Base-by-base conservation (phyloP, 306 rosid species). In the Trifolium dubium region DNA sequence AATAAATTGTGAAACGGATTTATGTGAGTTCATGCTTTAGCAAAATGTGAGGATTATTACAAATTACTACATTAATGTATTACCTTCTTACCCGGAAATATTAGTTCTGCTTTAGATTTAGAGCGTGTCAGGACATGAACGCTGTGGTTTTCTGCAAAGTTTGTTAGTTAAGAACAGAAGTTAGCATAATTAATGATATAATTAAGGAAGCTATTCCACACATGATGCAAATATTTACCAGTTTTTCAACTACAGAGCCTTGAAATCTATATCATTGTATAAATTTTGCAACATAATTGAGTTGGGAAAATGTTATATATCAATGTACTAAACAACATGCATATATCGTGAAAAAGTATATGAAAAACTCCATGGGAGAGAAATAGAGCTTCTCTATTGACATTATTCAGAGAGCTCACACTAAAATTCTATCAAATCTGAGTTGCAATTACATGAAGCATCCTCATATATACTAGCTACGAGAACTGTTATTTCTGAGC, bases 21-120 rank as follows among this genome's bases (percentile, higher is more conserved):
- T 19, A 40, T 39, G 51, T 6, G 30, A 76, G 80, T 67, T 71
- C 60, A 41, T 28, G 23, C 13, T 41, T 73, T 54, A 18, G 60
- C 31, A 66, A 49, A 70, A 14, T 66, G 70, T 17, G 35, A 76
- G 74, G 59, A 72, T 14, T 69, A 35, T 55, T 43, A 41, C 53
- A 80, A 75, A 66, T 75, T 72, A 58, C 37, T 65, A 40, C 63
- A 69, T 43, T 54, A 67, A 82, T 67, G 62, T 54, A 86, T 92
- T 93, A 95, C 98, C 99, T 90, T 94, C 99, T 95, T 95, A 95
- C 99, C 99, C 56, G 99, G 97, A 85, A 95, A 94, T 82, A 92
- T 87, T 81, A 55, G 76, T 88, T 92, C 87, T 31, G 98, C 98
- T 72, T 90, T 92, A 3, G 99, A 88, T 83, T 80, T 90, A 63